Base-by-base conservation (phyloP, 164 flowering plant genomes). In the Chimonanthus praecox region DNA sequence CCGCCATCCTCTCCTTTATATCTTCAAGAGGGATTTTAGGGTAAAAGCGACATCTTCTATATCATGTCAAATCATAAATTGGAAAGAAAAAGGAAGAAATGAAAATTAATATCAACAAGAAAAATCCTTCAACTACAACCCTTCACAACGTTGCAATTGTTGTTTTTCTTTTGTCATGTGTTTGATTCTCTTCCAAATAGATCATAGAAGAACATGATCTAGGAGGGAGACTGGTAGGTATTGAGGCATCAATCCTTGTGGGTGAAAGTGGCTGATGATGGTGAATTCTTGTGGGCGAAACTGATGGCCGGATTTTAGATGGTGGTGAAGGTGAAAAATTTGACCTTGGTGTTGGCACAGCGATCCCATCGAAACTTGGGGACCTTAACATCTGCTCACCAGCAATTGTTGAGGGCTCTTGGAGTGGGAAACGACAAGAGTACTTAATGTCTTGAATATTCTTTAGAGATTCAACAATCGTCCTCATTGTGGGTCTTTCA, bases 401-500 rank as follows among this genome's bases (percentile, higher is more conserved):
- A 2, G 88, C 68, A 72, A 84, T 46, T 16, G 79, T 68, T 9
- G 81, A 87, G 6, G 99, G 99, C 70, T 95, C 97, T 83, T 89
- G 97, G 72, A 95, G 79, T 16, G 98, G 99, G 68, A 88, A 91
- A 50, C 91, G 79, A 64, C 87, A 74, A 0, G 95, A 79, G 60
- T 84, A 80, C 78, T 89, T 93, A 85, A 95, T 82, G 73, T 93
- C 97, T 78, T 93, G 98, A 64, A 95, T 82, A 63, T 77, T 72
- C 79, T 86, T 90, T 48, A 95, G 92, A 74, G 85, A 82, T 67
- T 93, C 92, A 2, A 86, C 92, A 4, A 95, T 79, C 8, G 80
- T 85, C 82, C 98, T 84, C 97, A 92, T 95, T 4, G 97, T 95
- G 20, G 99, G 99, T 73, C 99, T 81, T 64, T 87, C 97, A 3